Conservation (phyloP, 2,329 filamentous ascomycete genomes). For the Cytospora chrysosperma region DNA sequence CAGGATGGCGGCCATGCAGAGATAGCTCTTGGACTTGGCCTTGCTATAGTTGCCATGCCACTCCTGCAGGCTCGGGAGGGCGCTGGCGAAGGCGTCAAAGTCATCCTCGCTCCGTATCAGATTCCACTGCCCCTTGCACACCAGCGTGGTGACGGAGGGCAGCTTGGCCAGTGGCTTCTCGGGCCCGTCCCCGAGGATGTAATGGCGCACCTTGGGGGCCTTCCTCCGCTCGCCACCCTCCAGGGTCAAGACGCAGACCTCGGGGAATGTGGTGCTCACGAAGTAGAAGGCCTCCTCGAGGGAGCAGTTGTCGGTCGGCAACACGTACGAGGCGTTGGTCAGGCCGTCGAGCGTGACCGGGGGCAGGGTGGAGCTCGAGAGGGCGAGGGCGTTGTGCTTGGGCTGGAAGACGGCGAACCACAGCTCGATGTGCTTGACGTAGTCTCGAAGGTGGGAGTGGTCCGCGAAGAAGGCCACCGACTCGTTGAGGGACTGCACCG, state of each 20-base stretch:
- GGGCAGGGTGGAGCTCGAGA: slow-evolving; percentile 47
- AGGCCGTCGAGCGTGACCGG: slow-evolving; percentile 55
- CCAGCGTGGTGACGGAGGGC: slow-evolving; percentile 61
- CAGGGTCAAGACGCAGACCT: slow-evolving; percentile 65
- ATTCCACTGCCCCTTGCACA: slow-evolving; percentile 77
- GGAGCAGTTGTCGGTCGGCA: slow-evolving; percentile 66
- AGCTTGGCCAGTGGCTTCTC: slow-evolving; percentile 37
- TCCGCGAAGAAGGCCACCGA: slow-evolving; percentile 60
- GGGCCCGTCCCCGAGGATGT: slow-evolving; percentile 34
- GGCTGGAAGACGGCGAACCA: slow-evolving; percentile 76
- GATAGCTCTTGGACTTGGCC: slow-evolving; percentile 71
- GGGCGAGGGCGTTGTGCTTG: slow-evolving; percentile 44
- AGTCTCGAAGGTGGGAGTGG: slow-evolving; percentile 57
- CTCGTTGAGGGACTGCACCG: slow-evolving; percentile 58
- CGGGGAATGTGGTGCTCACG: slow-evolving; percentile 56
- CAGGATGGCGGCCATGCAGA: slow-evolving; percentile 65
- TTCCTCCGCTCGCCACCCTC: slow-evolving; percentile 78
- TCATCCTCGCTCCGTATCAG: slow-evolving; percentile 64
- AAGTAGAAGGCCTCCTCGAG: slow-evolving; percentile 69
- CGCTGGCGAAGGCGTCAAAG: slow-evolving; percentile 59
- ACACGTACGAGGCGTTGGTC: slow-evolving; percentile 56
- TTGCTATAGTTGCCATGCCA: slow-evolving; percentile 68
- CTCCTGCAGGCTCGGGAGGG: slow-evolving; percentile 63
- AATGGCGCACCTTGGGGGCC: slow-evolving; percentile 65
- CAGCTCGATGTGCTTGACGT: slow-evolving; percentile 72